phyloP scores from a whole-genome alignment of 805 yeast genomes.

The Ogataea paraovalis region DNA sequence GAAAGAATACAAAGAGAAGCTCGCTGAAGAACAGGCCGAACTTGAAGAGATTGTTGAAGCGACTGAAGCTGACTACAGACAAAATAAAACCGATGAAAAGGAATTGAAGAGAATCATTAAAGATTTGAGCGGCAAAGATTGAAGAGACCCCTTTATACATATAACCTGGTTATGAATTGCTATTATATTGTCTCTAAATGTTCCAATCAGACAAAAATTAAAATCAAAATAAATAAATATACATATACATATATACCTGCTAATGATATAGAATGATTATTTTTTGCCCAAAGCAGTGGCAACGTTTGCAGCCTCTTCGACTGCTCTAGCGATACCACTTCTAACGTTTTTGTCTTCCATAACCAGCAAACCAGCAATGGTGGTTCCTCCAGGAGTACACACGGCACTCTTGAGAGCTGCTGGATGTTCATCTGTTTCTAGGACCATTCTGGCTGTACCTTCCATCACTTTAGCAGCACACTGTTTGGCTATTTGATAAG shows the following conservation, averaged over 20 bases:
- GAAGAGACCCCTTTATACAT: too few relatives aligned
- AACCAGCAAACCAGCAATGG: slow-evolving; percentile 89
- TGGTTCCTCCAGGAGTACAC: slow-evolving; percentile 97
- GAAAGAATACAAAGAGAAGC: slow-evolving; percentile 14
- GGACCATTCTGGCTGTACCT: slow-evolving; percentile 90
- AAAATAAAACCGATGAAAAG: slow-evolving; percentile 20
- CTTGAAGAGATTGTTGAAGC: slow-evolving; percentile 25
- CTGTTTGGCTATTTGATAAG: slow-evolving; percentile 72
- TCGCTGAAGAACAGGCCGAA: slow-evolving; percentile 13
- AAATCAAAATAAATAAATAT: not conserved
- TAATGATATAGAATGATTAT: slow-evolving; percentile 4
- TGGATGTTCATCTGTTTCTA: slow-evolving; percentile 80
- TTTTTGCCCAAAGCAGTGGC: slow-evolving; percentile 57
- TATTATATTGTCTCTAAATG: not conserved
- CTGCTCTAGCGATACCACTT: slow-evolving; percentile 81
- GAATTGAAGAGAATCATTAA: slow-evolving; percentile 31
- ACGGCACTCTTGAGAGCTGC: slow-evolving; percentile 82
- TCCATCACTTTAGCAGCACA: slow-evolving; percentile 92
- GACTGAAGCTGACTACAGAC: slow-evolving; percentile 22
- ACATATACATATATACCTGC: not conserved
- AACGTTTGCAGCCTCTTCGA: slow-evolving; percentile 86
- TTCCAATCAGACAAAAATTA: not conserved
- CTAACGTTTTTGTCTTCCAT: slow-evolving; percentile 92
- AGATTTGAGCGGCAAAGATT: slow-evolving; percentile 21
- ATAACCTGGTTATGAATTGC: not conserved